phyloP scores from a whole-genome alignment of 306 rosid genomes.

The cucumber (Cucumis sativus) region DNA sequence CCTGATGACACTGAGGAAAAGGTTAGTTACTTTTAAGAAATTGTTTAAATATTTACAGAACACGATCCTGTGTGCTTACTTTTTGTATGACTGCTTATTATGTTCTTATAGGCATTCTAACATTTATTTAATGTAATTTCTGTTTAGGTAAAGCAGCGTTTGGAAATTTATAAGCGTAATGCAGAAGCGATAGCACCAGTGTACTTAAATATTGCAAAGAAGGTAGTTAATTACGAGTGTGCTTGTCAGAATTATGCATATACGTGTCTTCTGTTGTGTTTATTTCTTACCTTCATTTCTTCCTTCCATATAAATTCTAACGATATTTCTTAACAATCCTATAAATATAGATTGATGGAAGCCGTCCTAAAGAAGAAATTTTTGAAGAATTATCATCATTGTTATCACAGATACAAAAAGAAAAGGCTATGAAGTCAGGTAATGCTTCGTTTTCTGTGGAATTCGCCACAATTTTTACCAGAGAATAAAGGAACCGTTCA shows the following conservation, averaged over 20 bases:
- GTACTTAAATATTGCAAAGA: slow-evolving; percentile 49
- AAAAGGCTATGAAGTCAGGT: slow-evolving; percentile 38
- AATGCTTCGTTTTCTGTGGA: neutral
- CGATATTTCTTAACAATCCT: neutral
- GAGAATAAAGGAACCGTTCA: neutral
- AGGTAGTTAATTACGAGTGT: slow-evolving; percentile 27
- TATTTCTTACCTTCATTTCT: neutral
- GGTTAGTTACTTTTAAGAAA: slow-evolving; percentile 21
- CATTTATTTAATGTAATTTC: neutral
- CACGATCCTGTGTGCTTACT: neutral
- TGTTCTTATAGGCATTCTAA: slow-evolving; percentile 2
- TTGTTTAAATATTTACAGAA: neutral
- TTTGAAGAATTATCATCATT: slow-evolving; percentile 58
- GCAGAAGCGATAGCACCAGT: slow-evolving; percentile 55
- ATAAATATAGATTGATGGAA: slow-evolving; percentile 62
- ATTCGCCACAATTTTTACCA: neutral
- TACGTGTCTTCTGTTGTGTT: neutral
- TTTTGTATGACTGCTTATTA: neutral
- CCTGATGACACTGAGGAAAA: slow-evolving; percentile 85
- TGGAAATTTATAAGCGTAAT: slow-evolving; percentile 66
- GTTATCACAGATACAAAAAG: slow-evolving; percentile 41
- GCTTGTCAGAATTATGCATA: neutral
- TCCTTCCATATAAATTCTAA: neutral
- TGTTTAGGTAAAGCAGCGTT: slow-evolving; percentile 64
- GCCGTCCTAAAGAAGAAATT: slow-evolving; percentile 50